phyloP scores from a whole-genome alignment of 768 basidiomycete genomes.

The Peribolospora baueri region DNA sequence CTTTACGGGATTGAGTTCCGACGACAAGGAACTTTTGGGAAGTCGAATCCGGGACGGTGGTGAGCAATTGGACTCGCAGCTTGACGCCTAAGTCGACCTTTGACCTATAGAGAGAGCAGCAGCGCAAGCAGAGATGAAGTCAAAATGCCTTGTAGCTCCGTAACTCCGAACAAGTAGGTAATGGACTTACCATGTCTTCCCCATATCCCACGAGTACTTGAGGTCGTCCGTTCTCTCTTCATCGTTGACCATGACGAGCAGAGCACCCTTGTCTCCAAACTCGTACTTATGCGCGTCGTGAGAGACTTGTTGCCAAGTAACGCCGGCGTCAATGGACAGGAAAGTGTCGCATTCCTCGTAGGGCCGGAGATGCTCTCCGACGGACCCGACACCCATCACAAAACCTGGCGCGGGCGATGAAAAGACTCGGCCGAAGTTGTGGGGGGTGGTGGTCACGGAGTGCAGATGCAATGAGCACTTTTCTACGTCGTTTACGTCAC shows the following conservation, averaged over 20 bases:
- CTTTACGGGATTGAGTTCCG: slow-evolving; percentile 42
- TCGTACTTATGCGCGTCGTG: slow-evolving; percentile 74
- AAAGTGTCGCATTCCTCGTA: slow-evolving; percentile 87
- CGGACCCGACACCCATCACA: slow-evolving; percentile 85
- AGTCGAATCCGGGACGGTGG: slow-evolving; percentile 80
- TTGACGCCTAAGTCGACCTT: slow-evolving; percentile 42
- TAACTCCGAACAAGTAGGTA: background rate
- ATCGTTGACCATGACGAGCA: slow-evolving; percentile 58
- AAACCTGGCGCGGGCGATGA: slow-evolving; percentile 84
- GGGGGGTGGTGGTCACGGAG: slow-evolving; percentile 59
- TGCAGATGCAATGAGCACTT: slow-evolving; percentile 68
- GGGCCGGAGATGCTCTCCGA: slow-evolving; percentile 39
- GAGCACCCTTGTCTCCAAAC: slow-evolving; percentile 72
- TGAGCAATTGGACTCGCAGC: slow-evolving; percentile 48
- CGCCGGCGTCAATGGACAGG: slow-evolving; percentile 66
- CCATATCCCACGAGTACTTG: slow-evolving; percentile 58
- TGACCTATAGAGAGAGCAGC: slow-evolving; percentile 30
- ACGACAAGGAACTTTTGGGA: slow-evolving; percentile 86
- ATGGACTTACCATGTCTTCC: slow-evolving; percentile 46
- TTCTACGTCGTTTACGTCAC: slow-evolving; percentile 32
- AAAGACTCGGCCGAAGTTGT: slow-evolving; percentile 84
- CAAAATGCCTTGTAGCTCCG: background rate
- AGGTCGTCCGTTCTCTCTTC: slow-evolving; percentile 47
- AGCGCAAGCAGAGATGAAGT: background rate
- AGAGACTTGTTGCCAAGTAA: slow-evolving; percentile 57